Base-by-base conservation (phyloP, 1,284 basidiomycete species). In the Cryptococcus sp. region DNA sequence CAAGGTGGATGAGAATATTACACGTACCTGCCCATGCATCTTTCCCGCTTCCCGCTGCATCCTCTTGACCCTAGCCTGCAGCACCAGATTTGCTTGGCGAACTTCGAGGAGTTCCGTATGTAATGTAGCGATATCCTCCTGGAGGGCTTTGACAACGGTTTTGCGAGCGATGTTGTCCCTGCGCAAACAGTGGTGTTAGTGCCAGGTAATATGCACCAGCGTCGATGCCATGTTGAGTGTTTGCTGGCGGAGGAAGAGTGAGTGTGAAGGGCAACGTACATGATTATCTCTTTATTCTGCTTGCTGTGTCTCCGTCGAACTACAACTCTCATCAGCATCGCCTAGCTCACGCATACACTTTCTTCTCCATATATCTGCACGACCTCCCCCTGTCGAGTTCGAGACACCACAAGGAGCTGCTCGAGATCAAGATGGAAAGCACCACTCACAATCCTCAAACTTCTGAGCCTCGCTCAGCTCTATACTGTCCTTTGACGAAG, bases 201-300 rank as follows among this genome's bases (percentile, higher is more conserved):
- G 41, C 11, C 20, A 16, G 42, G 46, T 55, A 8, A 17, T 55
- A 53, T 27, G 22, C 13, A 42, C 16, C 16, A 19, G 41, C 16
- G 16, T 3, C 19, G 41, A 42, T 42, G 3, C 16, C 3, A 20
- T 40, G 15, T 15, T n/a, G 35, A 40, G 13, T 13, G 2, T 35
- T 25, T 17, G 16, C 47, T n/a, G n/a, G n/a, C n/a, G n/a, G n/a
- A n/a, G n/a, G 42, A 35, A 16, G 46, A 13, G 44, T 25, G 17
- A 31, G 4, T 49, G 23, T 2, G 15, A 20, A 6, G 8, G 15
- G 16, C 5, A 27, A 46, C 66, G n/a, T 41, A 74, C 72, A 64
- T 47, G 42, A 75, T 69, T 48, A 75, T 68, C 35, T 75, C 73
- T 59, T 69, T 72, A 54, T 75, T 75, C 54, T 75, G 73, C 54